Evolutionary conservation across 2,329 filamentous ascomycete genomes (phyloP), one percentile per base, ranked within the genome.

Genomic region (Calonectria pseudoturangicola): DNA sequence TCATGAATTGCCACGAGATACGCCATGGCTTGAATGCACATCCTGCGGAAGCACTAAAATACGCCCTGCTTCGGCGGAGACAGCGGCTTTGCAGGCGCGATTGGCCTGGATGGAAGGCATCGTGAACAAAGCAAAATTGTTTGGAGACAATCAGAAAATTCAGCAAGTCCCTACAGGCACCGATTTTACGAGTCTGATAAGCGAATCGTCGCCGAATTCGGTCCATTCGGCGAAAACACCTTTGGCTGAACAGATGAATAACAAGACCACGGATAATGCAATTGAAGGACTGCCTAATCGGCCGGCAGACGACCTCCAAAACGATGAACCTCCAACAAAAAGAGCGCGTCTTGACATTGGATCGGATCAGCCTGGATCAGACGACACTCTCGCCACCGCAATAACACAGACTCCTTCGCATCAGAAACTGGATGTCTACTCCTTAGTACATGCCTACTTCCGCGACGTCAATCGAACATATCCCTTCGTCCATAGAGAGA

Each of bases 381-480:
- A 27, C 4, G 21, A 18, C 21, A 28, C 54, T 8, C 54, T 60
- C 33, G 3, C 8, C 13, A 15, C 36, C 5, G 15, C 36, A 12
- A n/a, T 7, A 41, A 9, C n/a, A 2, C n/a, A 41, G 33, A 41
- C 54, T n/a, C 8, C 54, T 3, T 21, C n/a, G 27, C 33, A 60
- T n/a, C 33, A 3, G 7, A 60, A 66, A 10, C 33, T 21, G 2
- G 63, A 66, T 8, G 33, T 54, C 18, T 28, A 43, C 25, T 21
- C 45, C 15, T 83, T 83, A 21, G 81, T 85, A 4, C 82, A 86
- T 47, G 84, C 85, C 3, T 87, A 86, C 74, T 86, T 86, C 68
- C 80, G 82, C 3, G 82, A 86, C 54, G 83, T 86, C 30, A 82
- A 86, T 72, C 80, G 84, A 2, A 84, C 84, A 2, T 87, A 86